Evolutionary conservation across 2,329 filamentous ascomycete genomes (phyloP).

Genomic region (Penicillium sp.): DNA sequence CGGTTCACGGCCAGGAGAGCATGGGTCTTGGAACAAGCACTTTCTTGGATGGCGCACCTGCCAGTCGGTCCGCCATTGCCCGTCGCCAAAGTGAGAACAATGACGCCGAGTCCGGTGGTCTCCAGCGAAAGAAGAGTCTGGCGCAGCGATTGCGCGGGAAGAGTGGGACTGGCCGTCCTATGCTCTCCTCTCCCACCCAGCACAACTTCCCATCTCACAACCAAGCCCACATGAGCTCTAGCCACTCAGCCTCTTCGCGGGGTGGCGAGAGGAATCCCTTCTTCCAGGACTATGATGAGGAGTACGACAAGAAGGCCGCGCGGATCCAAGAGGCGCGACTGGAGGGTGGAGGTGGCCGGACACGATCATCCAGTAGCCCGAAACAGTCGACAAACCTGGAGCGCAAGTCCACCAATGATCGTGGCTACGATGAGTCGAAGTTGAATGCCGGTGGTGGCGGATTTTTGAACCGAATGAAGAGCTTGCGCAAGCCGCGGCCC

Average conservation of each 20-base stretch:
- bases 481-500: conserved; percentile 65
- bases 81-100: conserved; percentile 74
- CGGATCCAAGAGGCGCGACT: conserved; percentile 59
- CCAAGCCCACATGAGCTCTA: conserved; percentile 38
- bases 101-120: conserved; percentile 56
- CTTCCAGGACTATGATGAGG: conserved; percentile 77
- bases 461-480: conserved; percentile 80
- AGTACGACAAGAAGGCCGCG: conserved; percentile 68
- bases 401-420: conserved; percentile 68
- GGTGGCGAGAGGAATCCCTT: conserved; percentile 73
- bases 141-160: conserved; percentile 90
- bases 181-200: conserved; percentile 58
- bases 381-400: conserved; percentile 62
- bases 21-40: conserved; percentile 90
- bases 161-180: conserved; percentile 65
- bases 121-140: conserved; percentile 92
- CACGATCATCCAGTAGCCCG: conserved; percentile 65
- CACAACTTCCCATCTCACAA: conserved; percentile 36
- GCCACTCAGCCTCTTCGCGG: conserved; percentile 42
- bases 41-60: conserved; percentile 92
- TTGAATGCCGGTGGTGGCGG: conserved; percentile 60
- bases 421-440: conserved; percentile 48
- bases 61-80: conserved; percentile 78
- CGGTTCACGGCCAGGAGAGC: conserved; percentile 82
- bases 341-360: conserved; percentile 38